phyloP scores from a whole-genome alignment of 129 eudicot genomes.

The Flaveria ramosissima region DNA sequence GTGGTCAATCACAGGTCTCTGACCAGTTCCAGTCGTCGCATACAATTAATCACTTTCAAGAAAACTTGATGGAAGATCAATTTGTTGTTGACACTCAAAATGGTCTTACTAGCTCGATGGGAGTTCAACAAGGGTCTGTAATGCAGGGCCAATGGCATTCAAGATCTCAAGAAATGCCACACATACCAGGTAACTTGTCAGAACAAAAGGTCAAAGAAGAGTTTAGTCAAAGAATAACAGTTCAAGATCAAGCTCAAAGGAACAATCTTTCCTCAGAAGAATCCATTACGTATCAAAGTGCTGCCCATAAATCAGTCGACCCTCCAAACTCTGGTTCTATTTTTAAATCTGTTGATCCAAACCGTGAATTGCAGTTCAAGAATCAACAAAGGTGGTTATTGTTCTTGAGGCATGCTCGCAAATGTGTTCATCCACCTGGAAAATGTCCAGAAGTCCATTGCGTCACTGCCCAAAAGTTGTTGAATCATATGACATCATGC shows the following conservation, averaged over 20 bases:
- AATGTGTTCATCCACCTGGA: slow-evolving; percentile 67
- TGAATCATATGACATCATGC: slow-evolving; percentile 66
- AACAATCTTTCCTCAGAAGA: slow-evolving; percentile 67
- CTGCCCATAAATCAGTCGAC: slow-evolving; percentile 40
- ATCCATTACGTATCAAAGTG: slow-evolving; percentile 47
- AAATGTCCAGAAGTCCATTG: slow-evolving; percentile 66
- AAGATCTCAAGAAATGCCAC: slow-evolving; percentile 54
- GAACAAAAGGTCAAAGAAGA: slow-evolving; percentile 63
- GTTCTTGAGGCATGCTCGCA: slow-evolving; percentile 84
- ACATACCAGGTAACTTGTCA: slow-evolving; percentile 36
- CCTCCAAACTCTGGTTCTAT: slow-evolving; percentile 43
- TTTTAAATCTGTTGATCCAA: slow-evolving; percentile 37
- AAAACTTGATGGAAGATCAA: slow-evolving; percentile 50
- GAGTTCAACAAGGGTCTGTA: slow-evolving; percentile 46
- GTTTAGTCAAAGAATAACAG: slow-evolving; percentile 54
- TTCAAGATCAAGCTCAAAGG: slow-evolving; percentile 64
- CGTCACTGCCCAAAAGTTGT: slow-evolving; percentile 58
- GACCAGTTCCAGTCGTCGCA: slow-evolving; percentile 57
- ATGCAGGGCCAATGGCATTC: slow-evolving; percentile 60
- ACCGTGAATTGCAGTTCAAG: slow-evolving; percentile 52
- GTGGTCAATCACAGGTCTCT: slow-evolving; percentile 28
- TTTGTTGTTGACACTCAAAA: slow-evolving; percentile 48
- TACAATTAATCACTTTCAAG: slow-evolving; percentile 47
- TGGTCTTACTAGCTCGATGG: slow-evolving; percentile 46
- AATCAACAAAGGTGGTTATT: slow-evolving; percentile 80